Evolutionary conservation across 768 basidiomycete species (phyloP).

Genomic region (Tulasnella calospora): DNA sequence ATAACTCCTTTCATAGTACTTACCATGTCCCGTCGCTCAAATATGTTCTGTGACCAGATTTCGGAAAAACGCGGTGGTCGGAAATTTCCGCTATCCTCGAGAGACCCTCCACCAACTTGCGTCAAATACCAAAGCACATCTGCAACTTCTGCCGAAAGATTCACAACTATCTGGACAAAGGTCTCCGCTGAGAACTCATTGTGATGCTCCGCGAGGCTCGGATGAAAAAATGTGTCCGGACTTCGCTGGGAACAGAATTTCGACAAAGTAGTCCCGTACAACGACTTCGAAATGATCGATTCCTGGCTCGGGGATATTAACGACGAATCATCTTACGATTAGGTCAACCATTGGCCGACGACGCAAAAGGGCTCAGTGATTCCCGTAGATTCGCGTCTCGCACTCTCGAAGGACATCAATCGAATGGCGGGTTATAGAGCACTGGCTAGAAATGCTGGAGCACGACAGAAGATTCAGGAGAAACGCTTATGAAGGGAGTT

Average conservation of each 20-base stretch:
- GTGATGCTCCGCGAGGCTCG: neutral
- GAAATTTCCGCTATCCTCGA: neutral
- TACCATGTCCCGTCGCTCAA: neutral
- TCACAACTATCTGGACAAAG: neutral
- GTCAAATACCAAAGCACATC: neutral
- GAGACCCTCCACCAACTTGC: neutral
- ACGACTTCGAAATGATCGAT: neutral
- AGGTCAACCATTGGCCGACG: neutral
- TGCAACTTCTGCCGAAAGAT: neutral
- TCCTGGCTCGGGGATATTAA: neutral
- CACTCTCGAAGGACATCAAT: conserved; percentile 39
- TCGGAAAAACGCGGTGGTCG: neutral
- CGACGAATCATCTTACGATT: neutral
- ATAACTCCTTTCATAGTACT: neutral
- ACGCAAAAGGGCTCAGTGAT: neutral
- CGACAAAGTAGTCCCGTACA: neutral
- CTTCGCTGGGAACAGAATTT: neutral
- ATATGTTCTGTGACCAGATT: neutral
- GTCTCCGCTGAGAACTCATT: neutral
- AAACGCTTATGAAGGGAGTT: neutral
- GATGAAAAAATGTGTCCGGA: neutral
- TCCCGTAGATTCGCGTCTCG: neutral
- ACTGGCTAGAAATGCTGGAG: neutral
- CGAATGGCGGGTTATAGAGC: neutral
- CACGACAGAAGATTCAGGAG: neutral